phyloP scores from a whole-genome alignment of 2,329 filamentous ascomycete genomes.

The Phaeomoniella chlamydospora region DNA sequence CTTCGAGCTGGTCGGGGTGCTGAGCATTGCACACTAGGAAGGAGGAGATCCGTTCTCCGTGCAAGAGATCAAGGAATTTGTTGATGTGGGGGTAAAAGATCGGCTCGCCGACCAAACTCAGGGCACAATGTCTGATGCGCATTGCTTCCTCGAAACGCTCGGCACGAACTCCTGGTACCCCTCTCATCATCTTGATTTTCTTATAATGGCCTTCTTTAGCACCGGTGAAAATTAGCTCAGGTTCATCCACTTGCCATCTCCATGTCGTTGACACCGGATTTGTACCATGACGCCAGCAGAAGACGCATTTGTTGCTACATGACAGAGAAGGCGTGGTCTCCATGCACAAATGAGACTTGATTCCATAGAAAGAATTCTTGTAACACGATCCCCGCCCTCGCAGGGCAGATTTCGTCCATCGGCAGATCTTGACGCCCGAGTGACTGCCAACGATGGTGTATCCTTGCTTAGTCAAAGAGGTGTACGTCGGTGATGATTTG shows the following conservation, averaged over 20 bases:
- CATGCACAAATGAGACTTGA: constrained; percentile 94
- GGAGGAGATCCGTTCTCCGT: constrained; percentile 73
- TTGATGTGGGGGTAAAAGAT: constrained; percentile 99
- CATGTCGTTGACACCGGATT: constrained; percentile 94
- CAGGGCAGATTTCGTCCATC: constrained; percentile 95
- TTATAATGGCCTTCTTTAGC: constrained; percentile 88
- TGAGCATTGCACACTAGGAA: constrained; percentile 97
- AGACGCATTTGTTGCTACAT: constrained; percentile 96
- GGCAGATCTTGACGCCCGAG: constrained; percentile 92
- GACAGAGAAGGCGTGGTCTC: constrained; percentile 91
- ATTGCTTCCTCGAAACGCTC: constrained; percentile 89
- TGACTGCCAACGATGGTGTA: constrained; percentile 92
- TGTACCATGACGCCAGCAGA: constrained; percentile 96
- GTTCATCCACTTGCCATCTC: constrained; percentile 90
- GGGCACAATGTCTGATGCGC: constrained; percentile 81
- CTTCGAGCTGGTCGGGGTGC: constrained; percentile 77
- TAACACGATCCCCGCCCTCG: constrained; percentile 91
- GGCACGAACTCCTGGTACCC: constrained; percentile 79
- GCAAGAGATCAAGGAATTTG: constrained; percentile 70
- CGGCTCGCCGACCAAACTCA: constrained; percentile 89
- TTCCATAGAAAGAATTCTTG: constrained; percentile 96
- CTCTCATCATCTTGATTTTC: constrained; percentile 95
- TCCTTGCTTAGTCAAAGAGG: constrained; percentile 84
- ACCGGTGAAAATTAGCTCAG: constrained; percentile 76
- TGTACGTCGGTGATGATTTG: constrained; percentile 74